These are phyloP conservation scores for Apiospora kogelbergensis DNA, from an alignment of 2,329 filamentous ascomycete genomes.

Conservation along the genomic window DNA sequence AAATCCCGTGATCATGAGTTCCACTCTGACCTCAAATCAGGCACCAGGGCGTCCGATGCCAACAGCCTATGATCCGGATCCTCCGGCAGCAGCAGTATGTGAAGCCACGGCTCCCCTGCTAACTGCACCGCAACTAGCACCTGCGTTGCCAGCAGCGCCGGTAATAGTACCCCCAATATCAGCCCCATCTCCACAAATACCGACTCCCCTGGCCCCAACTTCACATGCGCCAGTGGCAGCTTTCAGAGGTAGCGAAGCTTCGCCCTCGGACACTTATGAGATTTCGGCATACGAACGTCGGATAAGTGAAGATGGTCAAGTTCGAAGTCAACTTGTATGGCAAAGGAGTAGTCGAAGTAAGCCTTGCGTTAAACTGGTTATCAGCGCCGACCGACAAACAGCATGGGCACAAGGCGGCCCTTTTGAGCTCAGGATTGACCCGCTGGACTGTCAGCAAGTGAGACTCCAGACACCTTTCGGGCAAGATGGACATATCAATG, in stretches of 20 bases:
- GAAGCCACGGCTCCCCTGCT: too few relatives aligned
- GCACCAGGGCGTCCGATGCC: too few relatives aligned
- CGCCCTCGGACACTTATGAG: not conserved
- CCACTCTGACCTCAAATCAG: too few relatives aligned
- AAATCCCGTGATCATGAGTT: too few relatives aligned
- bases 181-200: not conserved
- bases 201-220: not conserved
- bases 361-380: not conserved
- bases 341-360: not conserved
- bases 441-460: not conserved
- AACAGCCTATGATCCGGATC: too few relatives aligned
- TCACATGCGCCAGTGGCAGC: not conserved
- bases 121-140: too few relatives aligned
- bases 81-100: too few relatives aligned
- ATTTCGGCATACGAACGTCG: not conserved
- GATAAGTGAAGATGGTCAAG: not conserved
- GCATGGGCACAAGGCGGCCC: not conserved
- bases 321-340: not conserved
- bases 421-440: not conserved
- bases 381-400: not conserved
- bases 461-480: not conserved
- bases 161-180: not conserved
- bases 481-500: not conserved
- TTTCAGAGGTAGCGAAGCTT: not conserved
- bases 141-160: not conserved